Percentiles rank a stretch among this genome's conserved stretches.
Evolutionary conservation across 768 basidiomycete genomes (phyloP).

Genomic region (Crepidotus variabilis): DNA sequence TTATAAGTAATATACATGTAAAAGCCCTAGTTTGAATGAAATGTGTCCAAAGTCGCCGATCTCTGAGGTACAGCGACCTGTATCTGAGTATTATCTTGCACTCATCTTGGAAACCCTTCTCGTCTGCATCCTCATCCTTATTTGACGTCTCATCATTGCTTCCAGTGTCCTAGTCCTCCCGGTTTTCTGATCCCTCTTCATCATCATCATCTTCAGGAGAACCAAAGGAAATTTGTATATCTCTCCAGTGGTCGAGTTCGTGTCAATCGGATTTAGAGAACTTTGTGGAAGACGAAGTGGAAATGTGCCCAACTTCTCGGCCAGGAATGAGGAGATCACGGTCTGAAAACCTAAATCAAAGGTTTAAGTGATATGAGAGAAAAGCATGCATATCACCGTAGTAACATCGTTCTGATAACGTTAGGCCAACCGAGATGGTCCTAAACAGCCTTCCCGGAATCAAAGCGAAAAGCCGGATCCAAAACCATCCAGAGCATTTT

Average conservation of each 20-base stretch:
- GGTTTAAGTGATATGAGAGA: background rate
- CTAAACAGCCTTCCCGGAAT: background rate
- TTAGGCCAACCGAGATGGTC: background rate
- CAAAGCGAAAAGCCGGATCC: conserved; percentile 1
- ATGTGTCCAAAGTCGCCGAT: too few relatives aligned
- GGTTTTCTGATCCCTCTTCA: too few relatives aligned
- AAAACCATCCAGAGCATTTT: background rate
- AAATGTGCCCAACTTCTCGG: background rate
- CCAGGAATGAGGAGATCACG: conserved; percentile 29
- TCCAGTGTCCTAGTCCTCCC: too few relatives aligned
- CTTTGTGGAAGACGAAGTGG: background rate
- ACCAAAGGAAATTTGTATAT: background rate
- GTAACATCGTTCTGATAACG: background rate
- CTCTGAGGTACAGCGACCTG: too few relatives aligned
- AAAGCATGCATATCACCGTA: background rate
- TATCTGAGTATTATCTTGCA: too few relatives aligned
- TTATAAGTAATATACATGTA: too few relatives aligned
- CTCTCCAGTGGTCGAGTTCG: background rate
- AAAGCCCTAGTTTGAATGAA: too few relatives aligned
- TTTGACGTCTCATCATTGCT: too few relatives aligned
- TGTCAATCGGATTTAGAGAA: background rate
- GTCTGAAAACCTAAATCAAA: conserved; percentile 16
- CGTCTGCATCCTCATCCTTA: background rate
- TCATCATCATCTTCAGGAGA: background rate
- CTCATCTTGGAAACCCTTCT: background rate